phyloP scores from a whole-genome alignment of 148 eudicot species.

The Oxyria digyna region DNA sequence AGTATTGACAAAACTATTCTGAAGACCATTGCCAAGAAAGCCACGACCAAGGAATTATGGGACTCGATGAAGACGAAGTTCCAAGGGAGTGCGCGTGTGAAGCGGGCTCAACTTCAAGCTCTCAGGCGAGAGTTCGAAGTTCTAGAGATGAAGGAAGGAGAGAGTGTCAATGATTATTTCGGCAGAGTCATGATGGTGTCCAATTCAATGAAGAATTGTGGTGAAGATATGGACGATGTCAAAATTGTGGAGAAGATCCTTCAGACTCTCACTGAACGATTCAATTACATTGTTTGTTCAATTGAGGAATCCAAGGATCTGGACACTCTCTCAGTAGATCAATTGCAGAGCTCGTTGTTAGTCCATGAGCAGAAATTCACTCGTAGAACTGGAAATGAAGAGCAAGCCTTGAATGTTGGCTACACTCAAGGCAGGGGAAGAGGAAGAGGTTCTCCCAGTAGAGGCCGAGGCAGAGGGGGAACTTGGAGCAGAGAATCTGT shows the following conservation, averaged over 20 bases:
- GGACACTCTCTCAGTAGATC: too few species aligned
- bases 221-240: slow-evolving; percentile 3
- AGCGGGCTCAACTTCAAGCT: not conserved
- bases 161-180: slow-evolving; percentile 5
- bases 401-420: slow-evolving; percentile 1
- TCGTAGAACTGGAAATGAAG: not conserved
- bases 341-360: not conserved
- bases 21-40: not conserved
- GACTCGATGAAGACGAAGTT: too few species aligned
- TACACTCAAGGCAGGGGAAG: not conserved
- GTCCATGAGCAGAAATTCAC: slow-evolving; percentile 2
- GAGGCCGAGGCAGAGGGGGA: slow-evolving; percentile 4
- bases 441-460: not conserved
- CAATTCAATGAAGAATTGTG: slow-evolving; percentile 2
- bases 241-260: slow-evolving; percentile 7
- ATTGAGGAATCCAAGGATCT: too few species aligned
- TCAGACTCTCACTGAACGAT: not conserved
- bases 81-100: not conserved
- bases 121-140: slow-evolving; percentile 6
- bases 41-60: not conserved
- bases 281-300: slow-evolving; percentile 9
- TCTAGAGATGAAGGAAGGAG: slow-evolving; percentile 4
- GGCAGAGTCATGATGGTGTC: too few species aligned
- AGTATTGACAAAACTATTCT: not conserved
- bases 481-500: not conserved